Evolutionary conservation across 2,329 filamentous ascomycete genomes (phyloP).

Genomic region (Camillea tinctor): DNA sequence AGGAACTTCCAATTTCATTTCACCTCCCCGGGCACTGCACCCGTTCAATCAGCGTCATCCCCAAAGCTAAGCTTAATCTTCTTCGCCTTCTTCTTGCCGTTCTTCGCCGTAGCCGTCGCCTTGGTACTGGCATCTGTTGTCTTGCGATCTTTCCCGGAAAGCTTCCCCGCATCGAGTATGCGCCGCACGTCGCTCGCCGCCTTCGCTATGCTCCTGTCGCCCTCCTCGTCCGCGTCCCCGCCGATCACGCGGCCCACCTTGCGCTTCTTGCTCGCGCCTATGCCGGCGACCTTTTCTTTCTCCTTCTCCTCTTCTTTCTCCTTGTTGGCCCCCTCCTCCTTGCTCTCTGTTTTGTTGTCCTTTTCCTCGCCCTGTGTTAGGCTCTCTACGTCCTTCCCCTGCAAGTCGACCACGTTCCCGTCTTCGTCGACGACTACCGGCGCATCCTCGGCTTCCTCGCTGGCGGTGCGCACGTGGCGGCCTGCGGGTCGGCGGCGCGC

Average conservation of each 20-base stretch:
- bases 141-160: not conserved
- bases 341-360: not conserved
- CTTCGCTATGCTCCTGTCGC: conserved; percentile 16
- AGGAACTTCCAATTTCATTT: not conserved
- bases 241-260: conserved; percentile 54
- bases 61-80: conserved; percentile 70
- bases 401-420: conserved; percentile 59
- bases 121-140: conserved; percentile 1
- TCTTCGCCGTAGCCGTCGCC: conserved; percentile 19
- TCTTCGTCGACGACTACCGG: conserved; percentile 74
- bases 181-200: conserved; percentile 18
- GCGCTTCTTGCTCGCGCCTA: conserved; percentile 52
- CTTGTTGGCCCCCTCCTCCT: conserved; percentile 18
- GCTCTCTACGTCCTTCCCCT: conserved; percentile 36
- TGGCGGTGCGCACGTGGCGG: conserved; percentile 53
- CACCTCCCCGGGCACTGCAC: not conserved
- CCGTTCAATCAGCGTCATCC: conserved; percentile 47
- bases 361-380: conserved; percentile 27
- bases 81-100: conserved; percentile 53
- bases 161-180: conserved; percentile 1
- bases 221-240: conserved; percentile 28
- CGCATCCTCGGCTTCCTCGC: conserved; percentile 73
- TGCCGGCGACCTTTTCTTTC: conserved; percentile 37
- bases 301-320: conserved; percentile 18
- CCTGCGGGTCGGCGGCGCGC: conserved; percentile 45